A percentile compares a stretch with the other conserved stretches of the same genome.
Evolutionary conservation across 495 filamentous ascomycete species (phyloP).

Genomic region (Hypoxylon lienhwacheense): DNA sequence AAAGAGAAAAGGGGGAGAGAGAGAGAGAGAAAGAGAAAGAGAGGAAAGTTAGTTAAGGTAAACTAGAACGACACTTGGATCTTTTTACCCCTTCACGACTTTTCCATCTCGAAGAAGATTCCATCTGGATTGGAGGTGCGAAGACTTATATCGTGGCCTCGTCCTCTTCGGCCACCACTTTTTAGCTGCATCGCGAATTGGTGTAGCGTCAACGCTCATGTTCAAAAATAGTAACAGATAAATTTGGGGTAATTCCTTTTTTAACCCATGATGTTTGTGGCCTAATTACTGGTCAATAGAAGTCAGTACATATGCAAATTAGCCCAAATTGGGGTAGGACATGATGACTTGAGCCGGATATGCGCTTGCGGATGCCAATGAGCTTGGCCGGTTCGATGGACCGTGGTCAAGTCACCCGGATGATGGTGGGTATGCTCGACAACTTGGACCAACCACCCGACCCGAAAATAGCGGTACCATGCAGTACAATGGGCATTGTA

Average conservation of each 20-base stretch:
- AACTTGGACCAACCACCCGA: slow-evolving; percentile 42
- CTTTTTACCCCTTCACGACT: slow-evolving; percentile 40
- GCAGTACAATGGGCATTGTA: slow-evolving; percentile 35
- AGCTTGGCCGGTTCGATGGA: slow-evolving; percentile 46
- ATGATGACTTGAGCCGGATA: slow-evolving; percentile 37
- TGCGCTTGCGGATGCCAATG: slow-evolving; percentile 52
- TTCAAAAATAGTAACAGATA: slow-evolving; percentile 45
- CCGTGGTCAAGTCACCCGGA: slow-evolving; percentile 34
- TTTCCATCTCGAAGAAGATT: slow-evolving; percentile 32
- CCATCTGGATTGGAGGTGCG: slow-evolving; percentile 44
- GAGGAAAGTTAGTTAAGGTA: slow-evolving; percentile 35
- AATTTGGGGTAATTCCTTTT: slow-evolving; percentile 41
- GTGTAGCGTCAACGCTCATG: slow-evolving; percentile 34
- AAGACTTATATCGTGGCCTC: slow-evolving; percentile 55
- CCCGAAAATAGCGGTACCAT: slow-evolving; percentile 19
- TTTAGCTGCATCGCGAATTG: slow-evolving; percentile 34
- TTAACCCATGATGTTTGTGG: slow-evolving; percentile 39
- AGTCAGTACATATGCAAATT: slow-evolving; percentile 41
- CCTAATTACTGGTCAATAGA: slow-evolving; percentile 41
- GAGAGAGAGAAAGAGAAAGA: slow-evolving; percentile 14
- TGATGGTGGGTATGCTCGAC: slow-evolving; percentile 37
- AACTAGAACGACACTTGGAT: slow-evolving; percentile 54
- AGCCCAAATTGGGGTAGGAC: slow-evolving; percentile 36
- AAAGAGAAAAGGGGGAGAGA: slow-evolving; percentile 41
- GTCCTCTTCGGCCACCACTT: slow-evolving; percentile 34